Base-by-base conservation (phyloP, 163 green algal species). In the Trebouxiophyceae sp. region DNA sequence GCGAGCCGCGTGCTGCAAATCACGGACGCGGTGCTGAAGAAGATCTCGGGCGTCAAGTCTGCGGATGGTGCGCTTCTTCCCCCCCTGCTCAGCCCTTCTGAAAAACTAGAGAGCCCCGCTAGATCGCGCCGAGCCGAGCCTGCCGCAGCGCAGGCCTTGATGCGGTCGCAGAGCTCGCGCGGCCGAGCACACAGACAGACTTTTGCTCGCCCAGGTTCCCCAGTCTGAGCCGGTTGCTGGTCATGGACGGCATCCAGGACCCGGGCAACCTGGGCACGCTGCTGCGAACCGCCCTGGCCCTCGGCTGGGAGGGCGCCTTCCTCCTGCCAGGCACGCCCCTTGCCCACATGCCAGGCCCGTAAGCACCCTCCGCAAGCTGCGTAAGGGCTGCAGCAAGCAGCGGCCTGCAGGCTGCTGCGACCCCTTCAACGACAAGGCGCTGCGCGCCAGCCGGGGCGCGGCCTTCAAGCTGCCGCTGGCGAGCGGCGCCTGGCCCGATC, bases 281-380 rank as follows among this genome's bases (percentile, higher is more conserved):
- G 65, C 66, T 95, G 63, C 80, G 91, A 5, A 92, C 86, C n/a
- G 91, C 92, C 16, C 45, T 86, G 29, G 90, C 89, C 3, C 86
- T 97, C 71, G 91, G 86, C 5, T 97, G 88, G 88, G 75, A 92
- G 46, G 87, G 77, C 1, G 81, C 86, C 39, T 86, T 88, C 56
- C 71, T 97, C 58, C 79, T 97, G 33, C 84, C 84, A 1, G 89
- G 72, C n/a, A 4, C 5, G 30, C 54, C 20, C 30, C 29, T 24
- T 30, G 16, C 32, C 4, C n/a, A n/a, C n/a, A n/a, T n/a, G n/a
- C n/a, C n/a, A n/a, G n/a, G n/a, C n/a, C 6, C 30, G 56, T 34
- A 12, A 62, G 8, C 7, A 62, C 22, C n/a, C 5, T 34, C n/a
- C 39, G 8, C n/a, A 22, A 31, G 29, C 5, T n/a, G 34, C 7